Conservation (phyloP, 2,329 filamentous ascomycete species). For the Dryadomyces quercus-mongolicae region DNA sequence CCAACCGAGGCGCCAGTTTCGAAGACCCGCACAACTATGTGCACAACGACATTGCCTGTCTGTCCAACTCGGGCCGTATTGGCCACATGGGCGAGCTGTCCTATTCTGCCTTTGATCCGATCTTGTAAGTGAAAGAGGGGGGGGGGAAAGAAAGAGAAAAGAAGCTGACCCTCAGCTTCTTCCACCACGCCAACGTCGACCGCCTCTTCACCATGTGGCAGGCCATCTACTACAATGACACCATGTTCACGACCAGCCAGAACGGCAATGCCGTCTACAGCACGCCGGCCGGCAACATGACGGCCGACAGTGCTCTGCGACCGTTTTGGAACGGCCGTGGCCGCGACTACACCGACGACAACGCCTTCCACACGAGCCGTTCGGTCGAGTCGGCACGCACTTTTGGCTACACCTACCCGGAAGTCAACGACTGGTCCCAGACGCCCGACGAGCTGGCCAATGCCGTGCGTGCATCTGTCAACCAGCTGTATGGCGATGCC, state of each 20-base stretch:
- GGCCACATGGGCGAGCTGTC: constrained; percentile 24
- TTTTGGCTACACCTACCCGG: constrained; percentile 30
- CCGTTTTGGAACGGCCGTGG: constrained; percentile 31
- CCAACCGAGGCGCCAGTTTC: constrained; percentile 25
- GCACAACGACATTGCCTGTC: constrained; percentile 26
- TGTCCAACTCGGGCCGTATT: constrained; percentile 15
- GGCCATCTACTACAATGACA: constrained; percentile 22
- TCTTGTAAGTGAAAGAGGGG: constrained; percentile 25
- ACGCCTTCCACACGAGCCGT: constrained; percentile 28
- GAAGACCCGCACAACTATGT: constrained; percentile 32
- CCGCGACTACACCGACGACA: constrained; percentile 13
- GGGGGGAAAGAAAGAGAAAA: background rate
- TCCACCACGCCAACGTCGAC: constrained; percentile 45
- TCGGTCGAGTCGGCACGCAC: constrained; percentile 17
- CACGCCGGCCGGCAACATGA: constrained; percentile 28
- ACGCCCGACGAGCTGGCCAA: constrained; percentile 44
- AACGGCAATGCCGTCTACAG: constrained; percentile 23
- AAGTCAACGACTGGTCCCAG: constrained; percentile 33
- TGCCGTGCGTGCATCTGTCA: constrained; percentile 50
- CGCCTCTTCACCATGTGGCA: constrained; percentile 42
- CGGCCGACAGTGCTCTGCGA: constrained; percentile 31
- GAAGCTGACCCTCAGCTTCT: background rate
- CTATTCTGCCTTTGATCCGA: constrained; percentile 31
- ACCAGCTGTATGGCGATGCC: constrained; percentile 31
- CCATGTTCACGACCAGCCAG: constrained; percentile 19